Base-by-base conservation (phyloP, 2,329 filamentous ascomycete genomes). In the Colletotrichum shisoi region DNA sequence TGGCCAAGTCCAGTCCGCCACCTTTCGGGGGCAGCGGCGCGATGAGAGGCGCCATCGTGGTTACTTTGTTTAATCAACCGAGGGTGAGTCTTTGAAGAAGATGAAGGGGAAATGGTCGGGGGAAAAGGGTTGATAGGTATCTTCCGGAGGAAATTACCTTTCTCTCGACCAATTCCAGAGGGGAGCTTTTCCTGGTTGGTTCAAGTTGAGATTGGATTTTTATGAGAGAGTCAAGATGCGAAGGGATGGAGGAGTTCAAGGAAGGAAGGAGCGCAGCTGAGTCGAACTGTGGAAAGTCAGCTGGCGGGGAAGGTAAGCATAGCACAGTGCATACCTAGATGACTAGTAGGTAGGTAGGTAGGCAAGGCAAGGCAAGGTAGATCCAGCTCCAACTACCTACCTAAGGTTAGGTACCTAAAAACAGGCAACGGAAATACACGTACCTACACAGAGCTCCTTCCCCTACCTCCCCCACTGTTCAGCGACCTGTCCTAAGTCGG, bases 41-140 rank as follows among this genome's bases (percentile, higher is more conserved):
- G 13, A 45, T 56, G n/a, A 11, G 24, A 12, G 62, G 48, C 56
- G 62, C 12, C 57, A 65, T 65, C n/a, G 17, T 48, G 19, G 11
- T 44, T 13, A 19, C 11, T 19, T 48, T 34, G 34, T 17, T 24
- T 24, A 37, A 21, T 6, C 31, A 15, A 7, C 46, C 17, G 44
- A 27, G 34, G 13, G 13, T 13, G 13, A 12, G 13, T n/a, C 17
- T 4, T 17, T 17, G 39, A 52, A 40, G 13, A 15, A 54, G 49
- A 40, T 37, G 31, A 17, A 48, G 21, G 21, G 17, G 17, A 24
- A 37, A 19, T 24, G 34, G 12, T 21, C 13, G 7, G n/a, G 42
- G 27, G 5, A 34, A 37, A 12, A 37, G 11, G 11, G 12, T 19
- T 13, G 12, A 4, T 12, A 21, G 6, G 31, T 53, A 9, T 39